Evolutionary conservation across 2,329 filamentous ascomycete species (phyloP).

Genomic region (Thelonectria blattea): DNA sequence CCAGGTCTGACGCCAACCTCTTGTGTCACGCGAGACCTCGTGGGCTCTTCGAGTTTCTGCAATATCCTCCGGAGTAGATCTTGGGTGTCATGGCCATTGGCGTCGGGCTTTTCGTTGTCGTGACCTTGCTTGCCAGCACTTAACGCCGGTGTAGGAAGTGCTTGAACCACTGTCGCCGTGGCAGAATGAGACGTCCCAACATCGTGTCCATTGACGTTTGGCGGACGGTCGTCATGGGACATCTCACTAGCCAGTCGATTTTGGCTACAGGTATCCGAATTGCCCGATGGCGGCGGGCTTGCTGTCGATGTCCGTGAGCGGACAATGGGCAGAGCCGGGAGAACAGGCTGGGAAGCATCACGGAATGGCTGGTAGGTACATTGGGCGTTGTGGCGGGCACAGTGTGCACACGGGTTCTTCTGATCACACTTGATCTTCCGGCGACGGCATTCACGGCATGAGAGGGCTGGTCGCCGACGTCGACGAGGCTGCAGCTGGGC

Average conservation of each 20-base stretch:
- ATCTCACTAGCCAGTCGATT: neutral
- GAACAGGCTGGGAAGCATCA: neutral
- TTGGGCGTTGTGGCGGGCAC: neutral
- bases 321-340: neutral
- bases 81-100: neutral
- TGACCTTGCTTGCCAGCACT: neutral
- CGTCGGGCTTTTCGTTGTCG: too few species aligned
- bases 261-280: neutral
- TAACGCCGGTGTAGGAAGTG: neutral
- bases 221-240: neutral
- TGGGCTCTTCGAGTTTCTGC: neutral
- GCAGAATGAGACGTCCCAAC: neutral
- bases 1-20: neutral
- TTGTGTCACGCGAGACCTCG: neutral
- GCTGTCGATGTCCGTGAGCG: neutral
- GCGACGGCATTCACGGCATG: conserved; percentile 12
- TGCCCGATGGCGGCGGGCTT: neutral
- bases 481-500: conserved; percentile 1
- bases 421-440: conserved; percentile 22
- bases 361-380: neutral
- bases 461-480: conserved; percentile 9
- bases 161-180: neutral
- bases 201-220: neutral
- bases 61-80: neutral
- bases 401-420: conserved; percentile 9